phyloP scores from a whole-genome alignment of 2,329 filamentous ascomycete genomes.

The Fusarium beomiforme region DNA sequence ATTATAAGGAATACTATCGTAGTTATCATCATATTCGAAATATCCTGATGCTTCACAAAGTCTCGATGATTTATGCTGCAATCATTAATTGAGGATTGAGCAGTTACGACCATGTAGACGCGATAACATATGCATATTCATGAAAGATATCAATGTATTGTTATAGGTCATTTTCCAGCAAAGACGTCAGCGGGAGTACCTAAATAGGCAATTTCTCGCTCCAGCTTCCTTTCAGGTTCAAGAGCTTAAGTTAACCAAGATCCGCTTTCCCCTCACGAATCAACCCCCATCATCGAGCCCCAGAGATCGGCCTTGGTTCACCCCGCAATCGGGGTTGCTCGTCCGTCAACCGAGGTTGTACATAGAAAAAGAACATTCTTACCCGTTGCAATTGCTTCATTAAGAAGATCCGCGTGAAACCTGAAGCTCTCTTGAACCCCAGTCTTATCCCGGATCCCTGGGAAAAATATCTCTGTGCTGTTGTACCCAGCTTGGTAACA shows the following conservation, averaged over 20 bases:
- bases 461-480: not conserved
- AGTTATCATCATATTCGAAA: too few species aligned
- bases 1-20: too few species aligned
- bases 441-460: not conserved
- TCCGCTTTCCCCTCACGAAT: constrained; percentile 38
- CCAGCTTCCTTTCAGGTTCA: constrained; percentile 21
- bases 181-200: constrained; percentile 12
- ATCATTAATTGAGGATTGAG: not conserved
- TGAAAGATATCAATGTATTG: not conserved
- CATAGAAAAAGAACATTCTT: constrained; percentile 19
- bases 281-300: constrained; percentile 22
- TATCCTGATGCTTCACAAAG: not conserved
- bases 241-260: constrained; percentile 1
- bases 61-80: not conserved
- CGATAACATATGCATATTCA: not conserved
- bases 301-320: constrained; percentile 25
- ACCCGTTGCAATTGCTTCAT: constrained; percentile 20
- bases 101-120: not conserved
- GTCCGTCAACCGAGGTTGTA: constrained; percentile 36
- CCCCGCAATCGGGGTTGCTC: constrained; percentile 37
- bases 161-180: not conserved
- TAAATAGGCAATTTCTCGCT: constrained; percentile 25
- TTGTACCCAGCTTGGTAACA: constrained; percentile 1
- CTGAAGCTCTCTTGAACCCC: not conserved
- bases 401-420: not conserved